Evolutionary conservation across 164 flowering plant species (phyloP).

Genomic region (Euptelea pleiosperma): DNA sequence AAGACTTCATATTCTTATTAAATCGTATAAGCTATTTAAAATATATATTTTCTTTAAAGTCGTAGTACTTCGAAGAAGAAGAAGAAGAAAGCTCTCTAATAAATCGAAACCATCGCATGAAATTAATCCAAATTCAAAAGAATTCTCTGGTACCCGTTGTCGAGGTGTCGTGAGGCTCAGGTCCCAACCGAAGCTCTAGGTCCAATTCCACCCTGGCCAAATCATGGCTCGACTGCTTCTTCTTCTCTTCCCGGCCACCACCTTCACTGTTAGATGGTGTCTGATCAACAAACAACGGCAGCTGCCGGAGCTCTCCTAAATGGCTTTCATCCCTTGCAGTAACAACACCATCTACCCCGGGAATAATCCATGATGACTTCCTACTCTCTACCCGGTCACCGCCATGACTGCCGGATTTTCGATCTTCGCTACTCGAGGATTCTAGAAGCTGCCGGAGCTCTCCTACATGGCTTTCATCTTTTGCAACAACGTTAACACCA

Average conservation of each 20-base stretch:
- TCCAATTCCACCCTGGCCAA: conserved; percentile 25
- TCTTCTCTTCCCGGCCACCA: too few relatives aligned
- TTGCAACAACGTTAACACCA: not conserved
- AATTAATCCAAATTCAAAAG: conserved; percentile 12
- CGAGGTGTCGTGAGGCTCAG: conserved; percentile 22
- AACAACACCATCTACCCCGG: not conserved
- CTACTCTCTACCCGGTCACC: conserved; percentile 15
- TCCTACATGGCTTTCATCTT: conserved; percentile 8
- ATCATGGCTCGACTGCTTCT: conserved; percentile 7
- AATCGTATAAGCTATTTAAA: too few relatives aligned
- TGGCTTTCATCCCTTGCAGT: conserved; percentile 5
- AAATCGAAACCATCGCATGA: not conserved
- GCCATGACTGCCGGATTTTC: not conserved
- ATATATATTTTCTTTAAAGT: too few relatives aligned
- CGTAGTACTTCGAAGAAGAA: too few relatives aligned
- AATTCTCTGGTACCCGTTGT: conserved; percentile 16
- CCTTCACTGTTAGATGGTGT: too few relatives aligned
- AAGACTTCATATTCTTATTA: too few relatives aligned
- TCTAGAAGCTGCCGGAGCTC: conserved; percentile 21
- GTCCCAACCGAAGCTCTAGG: conserved; percentile 58
- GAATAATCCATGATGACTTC: too few relatives aligned
- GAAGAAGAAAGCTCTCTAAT: not conserved
- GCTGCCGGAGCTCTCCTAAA: not conserved
- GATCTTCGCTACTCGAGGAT: conserved; percentile 5
- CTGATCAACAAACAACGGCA: too few relatives aligned